Evolutionary conservation across 768 basidiomycete genomes (phyloP), one percentile per base, ranked within the genome.

Genomic region (Coprinopsis cinerea): DNA sequence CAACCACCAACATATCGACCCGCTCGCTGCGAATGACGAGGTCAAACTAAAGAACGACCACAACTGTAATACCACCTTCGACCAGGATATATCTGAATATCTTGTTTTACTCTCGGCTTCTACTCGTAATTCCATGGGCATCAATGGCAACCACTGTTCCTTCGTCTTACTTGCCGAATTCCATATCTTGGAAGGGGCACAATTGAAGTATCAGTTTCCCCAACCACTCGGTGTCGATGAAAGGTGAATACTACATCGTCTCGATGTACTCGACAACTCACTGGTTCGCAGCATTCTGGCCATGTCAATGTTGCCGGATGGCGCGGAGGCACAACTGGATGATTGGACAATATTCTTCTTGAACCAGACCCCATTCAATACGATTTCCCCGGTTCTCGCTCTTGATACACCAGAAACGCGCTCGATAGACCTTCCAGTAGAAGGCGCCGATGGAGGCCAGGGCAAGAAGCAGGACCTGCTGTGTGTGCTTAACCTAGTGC

Each of bases 291-390:
- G 94, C 49, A 78, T 94, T 15, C 76, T 99, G 3, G 96, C 96
- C 2, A 95, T 95, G 71, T 79, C 95, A 53, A 99, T 99, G 96
- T 78, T 99, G 18, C 96, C 96, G 10, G 96, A 99, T 65, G 96
- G 96, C 4, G 96, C 93, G 25, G 95, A 99, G 69, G 82, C 87
- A 44, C 89, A 95, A 53, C 70, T 87, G 20, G 92, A 95, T 64
- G 96, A 98, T 67, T 98, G 94, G 94, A 98, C 96, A 4, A 83
- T 97, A 37, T 99, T 99, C 76, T 96, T 95, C 66, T 79, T 99
- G 50, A 97, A 97, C 63, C 96, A 97, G 67, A 92, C 89, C 0
- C 76, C 84, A 0, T 88, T 85, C 69, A 92, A 93, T 61, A 85
- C 83, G 15, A 90, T 95, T 55, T 79, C 84, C 1, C 88, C 92